phyloP scores from a whole-genome alignment of 257 asterid genomes.

The Thymus mandschuricus region DNA sequence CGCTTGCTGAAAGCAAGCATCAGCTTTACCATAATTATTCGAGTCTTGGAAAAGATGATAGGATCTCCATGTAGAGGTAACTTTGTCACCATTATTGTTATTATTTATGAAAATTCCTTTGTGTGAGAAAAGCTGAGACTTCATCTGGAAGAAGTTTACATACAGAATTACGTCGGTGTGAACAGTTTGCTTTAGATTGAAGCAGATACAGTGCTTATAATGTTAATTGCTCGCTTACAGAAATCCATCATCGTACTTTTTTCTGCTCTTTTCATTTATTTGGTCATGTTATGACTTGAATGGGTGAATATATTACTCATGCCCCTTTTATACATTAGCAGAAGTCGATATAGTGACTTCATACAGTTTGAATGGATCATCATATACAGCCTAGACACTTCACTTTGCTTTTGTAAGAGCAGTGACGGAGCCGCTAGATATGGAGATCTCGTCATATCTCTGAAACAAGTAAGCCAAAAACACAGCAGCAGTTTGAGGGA shows the following conservation, averaged over 20 bases:
- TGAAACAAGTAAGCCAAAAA: slow-evolving; percentile 73
- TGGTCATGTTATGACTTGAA: not conserved
- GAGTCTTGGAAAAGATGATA: slow-evolving; percentile 26
- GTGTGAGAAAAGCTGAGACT: slow-evolving; percentile 34
- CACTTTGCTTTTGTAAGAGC: slow-evolving; percentile 56
- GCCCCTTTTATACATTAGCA: not conserved
- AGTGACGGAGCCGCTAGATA: slow-evolving; percentile 53
- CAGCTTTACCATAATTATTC: slow-evolving; percentile 18
- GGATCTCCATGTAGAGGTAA: slow-evolving; percentile 38
- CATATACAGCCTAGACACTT: slow-evolving; percentile 4
- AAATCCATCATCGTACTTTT: not conserved
- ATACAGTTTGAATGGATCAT: slow-evolving; percentile 11
- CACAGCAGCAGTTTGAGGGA: slow-evolving; percentile 69
- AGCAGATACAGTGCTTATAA: slow-evolving; percentile 13
- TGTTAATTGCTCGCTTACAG: slow-evolving; percentile 12
- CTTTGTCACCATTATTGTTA: slow-evolving; percentile 28
- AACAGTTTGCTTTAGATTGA: slow-evolving; percentile 17
- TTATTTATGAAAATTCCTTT: slow-evolving; percentile 33
- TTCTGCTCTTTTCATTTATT: not conserved
- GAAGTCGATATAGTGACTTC: not conserved
- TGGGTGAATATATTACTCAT: not conserved
- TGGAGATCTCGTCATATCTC: slow-evolving; percentile 71
- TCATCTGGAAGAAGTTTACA: slow-evolving; percentile 27
- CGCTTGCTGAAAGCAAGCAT: slow-evolving; percentile 37
- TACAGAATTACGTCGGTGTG: slow-evolving; percentile 6